These are phyloP conservation scores for Miscanthus lutarioriparius DNA, from an alignment of 176 grass and related monocot genomes.

Conservation along the genomic window DNA sequence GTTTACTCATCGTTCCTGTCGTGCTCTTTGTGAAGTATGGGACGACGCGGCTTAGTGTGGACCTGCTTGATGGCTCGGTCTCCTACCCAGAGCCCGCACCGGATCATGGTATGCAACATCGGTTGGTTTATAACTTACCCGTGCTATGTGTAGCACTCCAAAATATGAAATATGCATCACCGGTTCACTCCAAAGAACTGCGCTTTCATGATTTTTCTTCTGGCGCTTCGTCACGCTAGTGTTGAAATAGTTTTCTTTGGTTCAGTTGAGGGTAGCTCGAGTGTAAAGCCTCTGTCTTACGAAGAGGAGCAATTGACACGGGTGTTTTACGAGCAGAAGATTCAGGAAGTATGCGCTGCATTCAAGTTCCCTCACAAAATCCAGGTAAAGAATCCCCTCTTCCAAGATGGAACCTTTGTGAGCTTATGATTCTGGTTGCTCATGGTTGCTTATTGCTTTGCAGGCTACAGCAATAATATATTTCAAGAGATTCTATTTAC, in stretches of 20 bases:
- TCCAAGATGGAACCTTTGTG: conserved; percentile 6
- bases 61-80: conserved; percentile 65
- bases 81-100: conserved; percentile 62
- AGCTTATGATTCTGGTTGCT: background rate
- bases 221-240: conserved; percentile 5
- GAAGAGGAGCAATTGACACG: conserved; percentile 84
- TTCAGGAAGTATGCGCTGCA: conserved; percentile 93
- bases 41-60: conserved; percentile 64
- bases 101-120: conserved; percentile 52
- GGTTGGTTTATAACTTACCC: background rate
- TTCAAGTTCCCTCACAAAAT: conserved; percentile 97
- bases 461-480: conserved; percentile 96
- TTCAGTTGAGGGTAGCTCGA: conserved; percentile 51
- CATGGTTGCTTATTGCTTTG: conserved; percentile 21
- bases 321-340: conserved; percentile 95
- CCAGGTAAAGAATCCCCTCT: conserved; percentile 56
- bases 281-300: conserved; percentile 65
- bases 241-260: conserved; percentile 24
- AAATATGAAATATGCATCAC: background rate
- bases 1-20: conserved; percentile 34
- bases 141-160: background rate
- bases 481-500: conserved; percentile 98
- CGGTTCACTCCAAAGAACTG: conserved; percentile 22
- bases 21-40: conserved; percentile 64
- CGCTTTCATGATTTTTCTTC: background rate